These are phyloP conservation scores for Gentiana straminea DNA, from an alignment of 257 asterid species.

Conservation along the genomic window DNA sequence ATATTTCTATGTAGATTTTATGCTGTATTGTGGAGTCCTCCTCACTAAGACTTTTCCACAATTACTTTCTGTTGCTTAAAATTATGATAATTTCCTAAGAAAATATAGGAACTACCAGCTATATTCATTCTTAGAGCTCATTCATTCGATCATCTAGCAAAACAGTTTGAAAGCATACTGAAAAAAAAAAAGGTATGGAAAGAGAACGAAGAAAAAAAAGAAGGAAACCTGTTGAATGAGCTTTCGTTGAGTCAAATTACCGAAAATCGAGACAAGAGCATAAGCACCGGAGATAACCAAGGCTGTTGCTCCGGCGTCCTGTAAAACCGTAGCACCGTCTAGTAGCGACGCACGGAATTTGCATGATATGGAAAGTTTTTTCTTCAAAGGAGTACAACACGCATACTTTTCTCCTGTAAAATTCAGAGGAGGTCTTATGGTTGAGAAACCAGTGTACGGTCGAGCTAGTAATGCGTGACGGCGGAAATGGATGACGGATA, in stretches of 20 bases:
- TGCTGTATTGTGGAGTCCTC: too few relatives aligned
- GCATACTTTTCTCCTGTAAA: constrained; percentile 2
- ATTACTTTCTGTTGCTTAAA: too few relatives aligned
- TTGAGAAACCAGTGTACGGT: constrained; percentile 8
- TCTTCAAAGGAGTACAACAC: not conserved
- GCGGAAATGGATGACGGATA: constrained; percentile 16
- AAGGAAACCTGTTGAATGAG: constrained; percentile 61
- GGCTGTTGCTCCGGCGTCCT: constrained; percentile 73
- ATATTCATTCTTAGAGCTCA: too few relatives aligned
- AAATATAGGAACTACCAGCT: too few relatives aligned
- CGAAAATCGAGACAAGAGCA: constrained; percentile 66
- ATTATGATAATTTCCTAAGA: too few relatives aligned
- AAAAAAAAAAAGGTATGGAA: not conserved
- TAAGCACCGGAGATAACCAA: constrained; percentile 66
- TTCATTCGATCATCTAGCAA: not conserved
- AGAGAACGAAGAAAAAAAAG: not conserved
- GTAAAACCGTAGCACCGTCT: constrained; percentile 21
- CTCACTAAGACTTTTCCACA: too few relatives aligned
- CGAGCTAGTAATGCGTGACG: not conserved
- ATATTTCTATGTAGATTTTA: too few relatives aligned
- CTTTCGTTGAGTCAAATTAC: constrained; percentile 49
- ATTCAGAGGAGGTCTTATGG: constrained; percentile 5
- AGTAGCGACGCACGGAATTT: constrained; percentile 25
- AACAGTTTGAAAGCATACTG: not conserved
- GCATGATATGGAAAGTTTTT: constrained; percentile 5